Evolutionary conservation across 2,329 filamentous ascomycete species (phyloP), one percentile per base, ranked within the genome.

Genomic region (Chrysoporthe cubensis): DNA sequence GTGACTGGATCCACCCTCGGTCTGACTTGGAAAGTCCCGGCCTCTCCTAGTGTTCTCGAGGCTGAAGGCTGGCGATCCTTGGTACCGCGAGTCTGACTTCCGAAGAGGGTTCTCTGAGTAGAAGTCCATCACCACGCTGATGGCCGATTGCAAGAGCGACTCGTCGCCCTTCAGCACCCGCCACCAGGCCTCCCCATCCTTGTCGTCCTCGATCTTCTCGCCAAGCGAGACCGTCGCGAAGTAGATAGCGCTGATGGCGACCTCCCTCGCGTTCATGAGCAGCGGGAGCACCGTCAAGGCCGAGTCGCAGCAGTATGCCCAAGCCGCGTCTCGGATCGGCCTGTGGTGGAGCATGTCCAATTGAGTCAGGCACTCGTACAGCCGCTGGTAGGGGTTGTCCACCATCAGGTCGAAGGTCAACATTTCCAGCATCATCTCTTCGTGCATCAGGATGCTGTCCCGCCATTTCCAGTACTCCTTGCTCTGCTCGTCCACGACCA

Each of bases 381-480:
- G 87, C 68, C 91, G 88, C 68, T 90, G 89, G 78, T 98, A 96
- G 0, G 96, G 95, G 69, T 94, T 92, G 72, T 96, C 92, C 40
- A 97, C 85, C 78, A 94, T 93, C 58, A 99, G 84, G 77, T 99
- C 96, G 78, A 99, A 99, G 69, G 94, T 98, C 21, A 99, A 84
- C 58, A 89, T 89, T 78, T 98, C 96, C 18, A 99, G 86, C 82
- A 99, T 91, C 56, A 95, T 83, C 77, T 98, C 96, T 80, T 99
- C 96, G 76, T 96, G 93, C 72, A 91, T 90, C 16, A 98, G 83
- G 67, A 99, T 97, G 68, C 91, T 96, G 76, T 99, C 96, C 70
- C 94, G 88, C 96, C 96, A 99, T 75, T 92, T 89, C 96, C 96
- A 99, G 77, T 96, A 99, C 76, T 99, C 96, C 76, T 97, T 98